Evolutionary conservation across 306 rosid genomes (phyloP).

Genomic region (Albizia julibrissin): DNA sequence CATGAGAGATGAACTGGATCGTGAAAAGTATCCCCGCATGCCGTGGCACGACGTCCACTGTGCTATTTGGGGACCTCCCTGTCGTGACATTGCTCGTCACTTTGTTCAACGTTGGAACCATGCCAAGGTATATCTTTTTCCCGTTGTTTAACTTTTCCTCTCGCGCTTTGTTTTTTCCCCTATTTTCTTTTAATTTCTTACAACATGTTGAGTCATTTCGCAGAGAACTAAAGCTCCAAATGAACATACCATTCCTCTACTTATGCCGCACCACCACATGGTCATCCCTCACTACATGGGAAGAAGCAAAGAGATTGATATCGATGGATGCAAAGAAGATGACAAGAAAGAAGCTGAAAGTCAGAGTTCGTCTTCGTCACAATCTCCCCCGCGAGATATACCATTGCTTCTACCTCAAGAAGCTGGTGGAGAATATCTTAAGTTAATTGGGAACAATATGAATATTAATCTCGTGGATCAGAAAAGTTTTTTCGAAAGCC

Average conservation of each 20-base stretch:
- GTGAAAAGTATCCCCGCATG: constrained; percentile 90
- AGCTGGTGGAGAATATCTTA: constrained; percentile 47
- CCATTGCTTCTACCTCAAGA: constrained; percentile 82
- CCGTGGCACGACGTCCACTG: constrained; percentile 99
- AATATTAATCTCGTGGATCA: constrained; percentile 39
- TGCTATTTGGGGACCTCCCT: constrained; percentile 97
- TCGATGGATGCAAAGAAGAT: constrained; percentile 45
- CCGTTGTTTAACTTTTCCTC: constrained; percentile 23
- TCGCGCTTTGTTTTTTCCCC: background rate
- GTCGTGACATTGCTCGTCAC: constrained; percentile 95
- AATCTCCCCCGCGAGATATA: constrained; percentile 69
- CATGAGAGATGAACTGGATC: constrained; percentile 94
- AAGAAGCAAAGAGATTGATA: constrained; percentile 60
- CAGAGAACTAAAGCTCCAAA: constrained; percentile 97
- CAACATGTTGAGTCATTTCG: constrained; percentile 23
- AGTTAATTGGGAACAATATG: constrained; percentile 11
- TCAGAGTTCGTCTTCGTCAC: constrained; percentile 66
- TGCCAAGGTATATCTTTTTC: constrained; percentile 69
- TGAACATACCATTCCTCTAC: constrained; percentile 85
- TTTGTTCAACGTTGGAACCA: constrained; percentile 99
- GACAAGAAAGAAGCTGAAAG: constrained; percentile 39
- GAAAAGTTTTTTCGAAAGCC: constrained; percentile 36
- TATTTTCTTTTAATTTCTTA: constrained; percentile 30
- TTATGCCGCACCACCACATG: constrained; percentile 99
- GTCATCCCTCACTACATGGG: constrained; percentile 96